Base-by-base conservation (phyloP, 148 eudicot genomes). In the Talinum fruticosum region DNA sequence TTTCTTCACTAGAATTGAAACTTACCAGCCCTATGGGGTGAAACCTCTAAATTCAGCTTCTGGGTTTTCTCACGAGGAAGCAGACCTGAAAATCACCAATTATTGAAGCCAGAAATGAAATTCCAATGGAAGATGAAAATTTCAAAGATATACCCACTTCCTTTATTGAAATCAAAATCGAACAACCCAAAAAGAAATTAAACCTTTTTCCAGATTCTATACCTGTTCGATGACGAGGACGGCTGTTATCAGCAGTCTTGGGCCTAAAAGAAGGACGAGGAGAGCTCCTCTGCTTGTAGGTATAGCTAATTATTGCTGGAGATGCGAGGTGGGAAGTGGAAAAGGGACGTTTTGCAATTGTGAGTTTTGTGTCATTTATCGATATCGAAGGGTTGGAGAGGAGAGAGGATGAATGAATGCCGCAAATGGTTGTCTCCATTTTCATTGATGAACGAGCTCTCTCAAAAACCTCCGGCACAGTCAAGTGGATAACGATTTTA, bases 11-110 rank as follows among this genome's bases (percentile, higher is more conserved):
- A 64, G 24, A 57, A 69, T 61, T 23, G 38, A 26, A 26, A 71
- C 45, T 81, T 85, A 95, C 97, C 99, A 78, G 99, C 99, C 91
- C 99, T 87, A 76, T 95, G 99, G 18, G 99, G 96, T 65, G 97
- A 95, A 86, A 95, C 87, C 57, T 88, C 88, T 83, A 90, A 79
- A 89, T 95, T 92, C 79, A 91, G 86, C 78, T 84, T 92, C 72
- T 83, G 90, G 71, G 79, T 72, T 79, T 79, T 87, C 66, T 79
- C 79, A 28, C 76, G 72, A 66, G 83, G 74, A 73, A 75, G 26
- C 41, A 34, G 80, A 47, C 85, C 88, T 80, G 38, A 80, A 32
- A 38, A 76, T 24, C 36, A 37, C 69, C 72, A 69, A 57, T 24
- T 37, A 28, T 70, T 70, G 34, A 72, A 45, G 19, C n/a, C 29